phyloP scores from a whole-genome alignment of 345 rosid genomes.

The Brassica napus region DNA sequence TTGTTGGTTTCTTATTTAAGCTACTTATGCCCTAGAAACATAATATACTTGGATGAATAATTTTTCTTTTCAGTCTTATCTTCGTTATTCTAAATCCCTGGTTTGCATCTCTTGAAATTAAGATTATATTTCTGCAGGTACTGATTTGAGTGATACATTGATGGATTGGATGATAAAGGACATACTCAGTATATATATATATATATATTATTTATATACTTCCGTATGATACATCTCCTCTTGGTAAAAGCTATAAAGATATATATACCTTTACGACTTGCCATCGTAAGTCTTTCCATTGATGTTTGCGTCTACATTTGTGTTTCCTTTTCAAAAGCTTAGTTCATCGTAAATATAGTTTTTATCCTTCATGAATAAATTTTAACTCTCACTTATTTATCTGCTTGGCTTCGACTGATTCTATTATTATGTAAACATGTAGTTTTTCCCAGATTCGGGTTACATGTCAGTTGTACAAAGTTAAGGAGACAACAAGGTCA shows the following conservation, averaged over 20 bases:
- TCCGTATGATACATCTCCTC: not conserved
- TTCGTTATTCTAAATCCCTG: not conserved
- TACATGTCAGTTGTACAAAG: not conserved
- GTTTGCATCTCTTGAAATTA: not conserved
- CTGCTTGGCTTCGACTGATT: not conserved
- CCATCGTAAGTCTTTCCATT: slow-evolving; percentile 73
- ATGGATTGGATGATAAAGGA: not conserved
- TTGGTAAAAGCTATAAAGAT: not conserved
- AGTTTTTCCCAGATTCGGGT: not conserved
- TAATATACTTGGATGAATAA: not conserved
- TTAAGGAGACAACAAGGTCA: not conserved
- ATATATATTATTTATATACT: too few relatives aligned
- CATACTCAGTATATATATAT: not conserved
- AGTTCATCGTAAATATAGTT: not conserved
- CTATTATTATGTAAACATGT: not conserved
- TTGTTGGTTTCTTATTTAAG: not conserved
- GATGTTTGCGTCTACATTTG: not conserved
- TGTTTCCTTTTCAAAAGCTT: slow-evolving; percentile 8
- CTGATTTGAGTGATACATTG: not conserved
- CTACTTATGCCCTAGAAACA: not conserved
- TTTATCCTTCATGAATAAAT: not conserved
- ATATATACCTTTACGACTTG: slow-evolving; percentile 72
- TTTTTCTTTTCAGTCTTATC: not conserved
- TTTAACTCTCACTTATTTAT: not conserved
- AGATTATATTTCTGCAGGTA: not conserved